Percentiles rank a stretch among this genome's conserved stretches.
Evolutionary conservation across 805 yeast genomes (phyloP).

Genomic region (Maudiozyma turicensis): DNA sequence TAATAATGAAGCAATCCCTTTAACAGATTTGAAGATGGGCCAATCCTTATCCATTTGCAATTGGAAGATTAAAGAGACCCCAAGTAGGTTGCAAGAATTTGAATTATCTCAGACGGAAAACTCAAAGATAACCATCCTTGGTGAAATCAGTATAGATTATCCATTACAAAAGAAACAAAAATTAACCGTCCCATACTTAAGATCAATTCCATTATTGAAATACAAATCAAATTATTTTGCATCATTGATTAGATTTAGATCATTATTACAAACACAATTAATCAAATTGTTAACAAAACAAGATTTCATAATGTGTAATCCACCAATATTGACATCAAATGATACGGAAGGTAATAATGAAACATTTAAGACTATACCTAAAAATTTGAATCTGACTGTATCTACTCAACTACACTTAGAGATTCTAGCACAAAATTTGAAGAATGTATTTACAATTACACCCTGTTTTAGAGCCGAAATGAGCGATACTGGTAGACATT

Average conservation of each 20-base stretch:
- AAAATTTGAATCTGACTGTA: slow-evolving; percentile 61
- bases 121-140: slow-evolving; percentile 40
- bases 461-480: slow-evolving; percentile 94
- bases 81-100: slow-evolving; percentile 36
- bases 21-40: slow-evolving; percentile 12
- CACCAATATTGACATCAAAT: slow-evolving; percentile 79
- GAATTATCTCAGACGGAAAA: slow-evolving; percentile 37
- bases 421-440: slow-evolving; percentile 60
- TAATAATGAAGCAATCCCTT: not conserved
- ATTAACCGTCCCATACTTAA: slow-evolving; percentile 48
- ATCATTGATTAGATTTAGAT: slow-evolving; percentile 62
- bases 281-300: slow-evolving; percentile 42
- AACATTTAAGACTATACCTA: slow-evolving; percentile 46
- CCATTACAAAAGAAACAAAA: slow-evolving; percentile 84
- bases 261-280: slow-evolving; percentile 47
- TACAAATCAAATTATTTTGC: slow-evolving; percentile 62
- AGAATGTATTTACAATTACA: slow-evolving; percentile 76
- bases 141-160: slow-evolving; percentile 51
- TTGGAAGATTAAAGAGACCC: slow-evolving; percentile 14
- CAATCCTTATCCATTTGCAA: slow-evolving; percentile 38
- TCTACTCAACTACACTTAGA: slow-evolving; percentile 90
- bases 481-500: slow-evolving; percentile 83
- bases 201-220: slow-evolving; percentile 68
- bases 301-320: slow-evolving; percentile 62
- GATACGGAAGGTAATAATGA: slow-evolving; percentile 99